A percentile compares a stretch with the other conserved stretches of the same genome.
Conservation (phyloP, 768 basidiomycete species). For the Macrolepiota albuminosa region DNA sequence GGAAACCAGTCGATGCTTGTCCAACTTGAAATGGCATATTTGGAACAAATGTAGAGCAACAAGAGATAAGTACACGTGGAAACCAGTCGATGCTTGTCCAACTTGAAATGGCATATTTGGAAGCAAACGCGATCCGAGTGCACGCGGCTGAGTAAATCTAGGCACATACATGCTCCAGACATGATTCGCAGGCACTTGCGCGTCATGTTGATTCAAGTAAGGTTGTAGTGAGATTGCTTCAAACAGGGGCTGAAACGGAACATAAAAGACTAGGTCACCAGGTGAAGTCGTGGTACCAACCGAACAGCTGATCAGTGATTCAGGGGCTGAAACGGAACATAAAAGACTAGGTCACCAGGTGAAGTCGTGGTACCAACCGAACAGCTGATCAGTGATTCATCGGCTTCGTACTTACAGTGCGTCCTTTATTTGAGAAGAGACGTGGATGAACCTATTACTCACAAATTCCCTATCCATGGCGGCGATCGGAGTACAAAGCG, state of each 20-base stretch:
- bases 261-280: neutral
- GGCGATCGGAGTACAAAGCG: neutral
- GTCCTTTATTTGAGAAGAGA: neutral
- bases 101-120: neutral
- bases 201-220: neutral
- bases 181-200: neutral
- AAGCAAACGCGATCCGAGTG: neutral
- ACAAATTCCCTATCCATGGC: neutral
- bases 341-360: too few species aligned
- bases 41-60: neutral
- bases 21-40: too few species aligned
- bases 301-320: neutral
- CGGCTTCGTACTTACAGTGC: neutral
- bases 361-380: neutral
- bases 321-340: neutral
- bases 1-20: neutral
- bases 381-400: neutral
- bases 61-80: neutral
- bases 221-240: neutral
- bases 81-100: neutral
- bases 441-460: neutral
- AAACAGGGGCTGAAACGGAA: neutral
- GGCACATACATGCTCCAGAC: neutral
- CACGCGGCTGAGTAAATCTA: neutral
- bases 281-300: too few species aligned